phyloP scores from a whole-genome alignment of 2,329 filamentous ascomycete genomes.

The Penicillium hordei region DNA sequence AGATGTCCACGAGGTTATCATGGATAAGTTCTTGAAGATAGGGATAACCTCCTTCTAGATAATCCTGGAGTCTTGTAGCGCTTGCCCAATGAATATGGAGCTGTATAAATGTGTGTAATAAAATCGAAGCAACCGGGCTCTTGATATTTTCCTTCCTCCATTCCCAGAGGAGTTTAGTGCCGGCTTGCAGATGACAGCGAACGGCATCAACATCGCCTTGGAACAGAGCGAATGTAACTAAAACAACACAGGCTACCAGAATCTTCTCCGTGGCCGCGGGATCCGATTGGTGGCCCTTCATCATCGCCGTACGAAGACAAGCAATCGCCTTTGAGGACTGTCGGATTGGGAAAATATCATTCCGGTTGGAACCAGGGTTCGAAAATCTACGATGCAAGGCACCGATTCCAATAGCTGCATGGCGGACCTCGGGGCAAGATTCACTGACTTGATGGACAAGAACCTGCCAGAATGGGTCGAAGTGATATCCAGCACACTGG shows the following conservation, averaged over 20 bases:
- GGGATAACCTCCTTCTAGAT: neutral
- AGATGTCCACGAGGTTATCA: constrained; percentile 1
- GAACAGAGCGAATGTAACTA: constrained; percentile 4
- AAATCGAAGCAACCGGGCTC: neutral
- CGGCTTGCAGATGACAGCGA: constrained; percentile 6
- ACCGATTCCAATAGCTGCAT: constrained; percentile 5
- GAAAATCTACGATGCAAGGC: constrained; percentile 6
- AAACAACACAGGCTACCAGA: constrained; percentile 3
- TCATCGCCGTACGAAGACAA: neutral
- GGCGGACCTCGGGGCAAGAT: constrained; percentile 3
- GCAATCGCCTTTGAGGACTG: constrained; percentile 7
- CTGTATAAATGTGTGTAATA: constrained; percentile 8
- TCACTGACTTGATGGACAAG: constrained; percentile 8
- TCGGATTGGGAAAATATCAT: constrained; percentile 3
- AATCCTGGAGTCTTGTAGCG: neutral
- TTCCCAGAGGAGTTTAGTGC: neutral
- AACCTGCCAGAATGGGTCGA: constrained; percentile 7
- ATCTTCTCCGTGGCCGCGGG: neutral
- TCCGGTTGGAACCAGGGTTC: neutral
- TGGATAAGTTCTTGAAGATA: neutral
- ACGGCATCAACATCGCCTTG: constrained; percentile 6
- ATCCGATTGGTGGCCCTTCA: neutral
- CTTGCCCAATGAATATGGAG: constrained; percentile 9
- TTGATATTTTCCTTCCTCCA: constrained; percentile 2
- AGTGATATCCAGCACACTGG: constrained; percentile 4